These are phyloP conservation scores for Bruguiera sexangula DNA, from an alignment of 345 rosid genomes.

Conservation along the genomic window DNA sequence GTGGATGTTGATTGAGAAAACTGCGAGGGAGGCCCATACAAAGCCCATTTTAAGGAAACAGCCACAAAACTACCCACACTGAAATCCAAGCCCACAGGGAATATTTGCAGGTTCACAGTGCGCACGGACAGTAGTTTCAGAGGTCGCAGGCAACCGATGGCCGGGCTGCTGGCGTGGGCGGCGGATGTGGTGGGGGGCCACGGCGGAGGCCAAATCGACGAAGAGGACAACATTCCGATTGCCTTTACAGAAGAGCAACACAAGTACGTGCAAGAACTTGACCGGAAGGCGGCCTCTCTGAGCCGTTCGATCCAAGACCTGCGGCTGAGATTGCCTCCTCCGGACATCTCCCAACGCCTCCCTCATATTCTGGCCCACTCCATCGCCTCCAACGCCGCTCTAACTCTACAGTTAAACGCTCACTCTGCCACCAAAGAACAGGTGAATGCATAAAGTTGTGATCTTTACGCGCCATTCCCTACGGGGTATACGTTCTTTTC, in stretches of 20 bases:
- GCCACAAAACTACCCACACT: too few species aligned
- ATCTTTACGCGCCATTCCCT: background rate
- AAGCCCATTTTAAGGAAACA: too few species aligned
- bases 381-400: constrained; percentile 84
- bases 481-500: background rate
- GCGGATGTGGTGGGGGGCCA: constrained; percentile 87
- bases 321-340: constrained; percentile 77
- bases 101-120: too few species aligned
- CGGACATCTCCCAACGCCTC: constrained; percentile 81
- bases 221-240: constrained; percentile 43
- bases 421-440: constrained; percentile 93
- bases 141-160: constrained; percentile 36
- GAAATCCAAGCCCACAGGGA: too few species aligned
- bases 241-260: constrained; percentile 63
- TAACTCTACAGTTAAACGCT: constrained; percentile 85
- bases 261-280: constrained; percentile 61
- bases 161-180: constrained; percentile 91
- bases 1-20: too few species aligned
- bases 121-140: background rate
- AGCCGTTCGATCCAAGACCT: constrained; percentile 84
- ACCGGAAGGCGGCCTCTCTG: constrained; percentile 62
- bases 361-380: constrained; percentile 94
- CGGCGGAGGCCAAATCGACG: constrained; percentile 38
- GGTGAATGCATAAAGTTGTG: constrained; percentile 27
- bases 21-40: too few species aligned